Percentiles rank a stretch among this genome's conserved stretches.
phyloP scores from a whole-genome alignment of 805 yeast genomes.

The Saccharomycopsis oosterbeekiorum region DNA sequence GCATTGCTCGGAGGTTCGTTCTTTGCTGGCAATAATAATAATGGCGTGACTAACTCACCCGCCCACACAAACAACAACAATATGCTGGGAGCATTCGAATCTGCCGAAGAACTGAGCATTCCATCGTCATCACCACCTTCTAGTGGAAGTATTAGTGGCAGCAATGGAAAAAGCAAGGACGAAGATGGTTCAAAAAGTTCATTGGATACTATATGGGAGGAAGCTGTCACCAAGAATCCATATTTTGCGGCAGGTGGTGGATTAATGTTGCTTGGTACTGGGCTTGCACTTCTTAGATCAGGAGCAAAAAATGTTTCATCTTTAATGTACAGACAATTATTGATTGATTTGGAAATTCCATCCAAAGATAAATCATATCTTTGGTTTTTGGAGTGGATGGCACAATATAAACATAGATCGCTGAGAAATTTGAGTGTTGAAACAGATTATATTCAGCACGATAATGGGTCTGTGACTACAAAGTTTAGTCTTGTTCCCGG shows the following conservation, averaged over 20 bases:
- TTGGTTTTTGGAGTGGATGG: constrained; percentile 97
- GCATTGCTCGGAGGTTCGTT: background rate
- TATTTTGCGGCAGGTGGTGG: constrained; percentile 99
- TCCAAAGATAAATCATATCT: constrained; percentile 86
- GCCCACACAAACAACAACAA: background rate
- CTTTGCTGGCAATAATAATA: background rate
- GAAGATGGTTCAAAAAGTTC: background rate
- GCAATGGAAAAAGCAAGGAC: background rate
- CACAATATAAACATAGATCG: constrained; percentile 60
- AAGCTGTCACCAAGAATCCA: constrained; percentile 66
- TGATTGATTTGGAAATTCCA: constrained; percentile 89
- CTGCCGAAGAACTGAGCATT: background rate
- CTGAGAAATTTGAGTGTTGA: constrained; percentile 86
- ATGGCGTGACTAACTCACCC: background rate
- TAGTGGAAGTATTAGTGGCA: background rate
- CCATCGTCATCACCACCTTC: background rate
- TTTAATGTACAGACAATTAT: constrained; percentile 67
- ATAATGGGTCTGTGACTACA: constrained; percentile 83
- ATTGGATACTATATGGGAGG: constrained; percentile 30
- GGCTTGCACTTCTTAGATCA: constrained; percentile 65
- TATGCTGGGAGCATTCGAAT: background rate
- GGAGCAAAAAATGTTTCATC: constrained; percentile 55
- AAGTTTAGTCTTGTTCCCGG: constrained; percentile 92
- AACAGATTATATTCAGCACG: constrained; percentile 78
- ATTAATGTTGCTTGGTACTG: constrained; percentile 88